Percentiles rank a stretch among this genome's conserved stretches.
phyloP scores from a whole-genome alignment of 2,329 filamentous ascomycete species.

The Aquanectria penicillioides region DNA sequence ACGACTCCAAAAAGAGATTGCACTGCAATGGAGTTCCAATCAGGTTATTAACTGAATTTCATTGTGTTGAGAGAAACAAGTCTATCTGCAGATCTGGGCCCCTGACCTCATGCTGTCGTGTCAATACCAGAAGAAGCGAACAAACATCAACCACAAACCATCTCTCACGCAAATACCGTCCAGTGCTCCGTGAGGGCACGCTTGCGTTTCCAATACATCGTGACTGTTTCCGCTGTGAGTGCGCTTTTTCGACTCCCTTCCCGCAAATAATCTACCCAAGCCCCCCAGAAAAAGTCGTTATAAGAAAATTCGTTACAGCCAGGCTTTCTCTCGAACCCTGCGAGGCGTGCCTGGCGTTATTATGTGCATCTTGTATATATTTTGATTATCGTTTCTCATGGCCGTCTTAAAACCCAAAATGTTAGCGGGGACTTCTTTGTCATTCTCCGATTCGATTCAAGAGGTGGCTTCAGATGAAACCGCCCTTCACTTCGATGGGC shows the following conservation, averaged over 20 bases:
- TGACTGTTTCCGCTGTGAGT: constrained; percentile 24
- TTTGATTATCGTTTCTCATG: constrained; percentile 17
- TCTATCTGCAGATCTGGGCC: constrained; percentile 18
- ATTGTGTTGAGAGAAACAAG: constrained; percentile 3
- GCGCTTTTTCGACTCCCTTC: constrained; percentile 17
- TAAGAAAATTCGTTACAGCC: constrained; percentile 26
- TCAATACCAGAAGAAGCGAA: constrained; percentile 19
- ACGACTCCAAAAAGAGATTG: too few species aligned
- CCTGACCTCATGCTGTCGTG: constrained; percentile 18
- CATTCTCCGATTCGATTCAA: background rate
- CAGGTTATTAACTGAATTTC: too few species aligned
- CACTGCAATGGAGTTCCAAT: too few species aligned
- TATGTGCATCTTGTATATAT: constrained; percentile 17
- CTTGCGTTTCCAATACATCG: constrained; percentile 30
- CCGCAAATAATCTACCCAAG: constrained; percentile 30
- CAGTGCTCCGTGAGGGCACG: constrained; percentile 36
- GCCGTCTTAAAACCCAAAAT: background rate
- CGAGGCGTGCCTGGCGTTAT: constrained; percentile 15
- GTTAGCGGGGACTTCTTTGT: too few species aligned
- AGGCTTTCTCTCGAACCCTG: constrained; percentile 15
- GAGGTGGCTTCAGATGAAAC: constrained; percentile 41
- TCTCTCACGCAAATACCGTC: constrained; percentile 26
- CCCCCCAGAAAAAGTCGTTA: constrained; percentile 31
- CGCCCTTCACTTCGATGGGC: constrained; percentile 25
- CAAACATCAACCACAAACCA: constrained; percentile 17